Base-by-base conservation (phyloP, 139 green algal genomes). In the Coelastrella sp. region DNA sequence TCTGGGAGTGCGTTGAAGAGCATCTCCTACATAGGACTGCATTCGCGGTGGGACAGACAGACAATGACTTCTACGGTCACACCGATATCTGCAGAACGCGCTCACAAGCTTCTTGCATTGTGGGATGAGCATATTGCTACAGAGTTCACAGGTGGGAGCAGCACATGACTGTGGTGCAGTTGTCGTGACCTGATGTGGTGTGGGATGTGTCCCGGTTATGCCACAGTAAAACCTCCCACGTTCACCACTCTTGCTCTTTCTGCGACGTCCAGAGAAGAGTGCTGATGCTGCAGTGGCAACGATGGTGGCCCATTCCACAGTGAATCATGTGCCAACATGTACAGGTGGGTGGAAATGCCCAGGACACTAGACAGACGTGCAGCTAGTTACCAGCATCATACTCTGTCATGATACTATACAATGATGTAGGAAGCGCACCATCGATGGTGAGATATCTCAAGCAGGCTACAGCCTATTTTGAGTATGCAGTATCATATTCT, bases 51-150 rank as follows among this genome's bases (percentile, higher is more conserved):
- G 35, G 35, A 49, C 35, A 49, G 35, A 49, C 35, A 49, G 1
- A 70, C 63, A 70, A 17, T 22, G 15, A 70, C 7, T 14, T 22
- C 63, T 6, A 70, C 12, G 15, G 63, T 25, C 17, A 78, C 17
- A 15, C 20, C 20, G 4, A 9, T 78, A 15, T 78, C 70, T 27
- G 70, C 70, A 24, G 70, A 78, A 25, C 70, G 70, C 11, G 70
- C 70, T 78, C 8, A 78, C 15, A 24, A 78, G 70, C 70, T 78
- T n/a, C 70, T 78, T 24, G 70, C 70, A 9, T 19, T 78, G 8
- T 78, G 70, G 70, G 70, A 78, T 19, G 70, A 78, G 70, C 70
- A 78, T 19, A 78, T 78, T 25, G 70, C 70, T 12, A 78, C 70
- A 25, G 70, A 78, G 70, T 78, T 78, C 70, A 27, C 70, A 70